Base-by-base conservation (phyloP, 2,329 filamentous ascomycete species). In the Calycina herbarum region DNA sequence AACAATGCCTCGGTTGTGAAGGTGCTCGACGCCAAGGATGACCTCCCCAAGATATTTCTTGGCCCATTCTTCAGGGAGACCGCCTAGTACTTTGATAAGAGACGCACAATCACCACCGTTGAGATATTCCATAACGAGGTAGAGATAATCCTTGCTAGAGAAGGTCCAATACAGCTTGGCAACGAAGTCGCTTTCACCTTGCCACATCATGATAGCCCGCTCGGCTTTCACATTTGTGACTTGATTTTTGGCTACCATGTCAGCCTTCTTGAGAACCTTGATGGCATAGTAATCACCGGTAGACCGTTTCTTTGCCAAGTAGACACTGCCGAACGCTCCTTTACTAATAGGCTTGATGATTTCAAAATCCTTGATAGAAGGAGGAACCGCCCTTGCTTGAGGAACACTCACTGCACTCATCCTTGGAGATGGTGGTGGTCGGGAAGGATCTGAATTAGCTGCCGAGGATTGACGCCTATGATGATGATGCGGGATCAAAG, bases 191-290 rank as follows among this genome's bases (percentile, higher is more conserved):
- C 96, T 99, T 78, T 98, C 93, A 27, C 95, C 95, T 80, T 99
- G 95, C 92, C 95, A 98, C 95, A 99, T 99, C 95, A 99, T 98
- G 76, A 99, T 99, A 27, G 96, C 96, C 71, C 95, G 87, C 79
- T 99, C 95, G 8, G 96, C 95, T 79, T 99, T 98, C 74, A 99
- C 95, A 75, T 99, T 99, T 71, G 95, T 97, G 72, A 99, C 94
- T 77, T 99, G 95, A 77, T 99, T 99, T 79, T 99, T 99, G 68
- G 95, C 95, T 68, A 99, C 93, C 95, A 99, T 99, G 82, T 99
- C 95, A n/a, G 95, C 94, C 79, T 99, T 99, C 77, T 98, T 98
- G 66, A 99, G 79, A 0, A 98, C 95, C 76, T 99, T 99, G 81
- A 99, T 98, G 10, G 95, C 95, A 77, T 94, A 99, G 78, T 99